Conservation (phyloP, 768 basidiomycete genomes). For the Macrolepiota dolichaula region DNA sequence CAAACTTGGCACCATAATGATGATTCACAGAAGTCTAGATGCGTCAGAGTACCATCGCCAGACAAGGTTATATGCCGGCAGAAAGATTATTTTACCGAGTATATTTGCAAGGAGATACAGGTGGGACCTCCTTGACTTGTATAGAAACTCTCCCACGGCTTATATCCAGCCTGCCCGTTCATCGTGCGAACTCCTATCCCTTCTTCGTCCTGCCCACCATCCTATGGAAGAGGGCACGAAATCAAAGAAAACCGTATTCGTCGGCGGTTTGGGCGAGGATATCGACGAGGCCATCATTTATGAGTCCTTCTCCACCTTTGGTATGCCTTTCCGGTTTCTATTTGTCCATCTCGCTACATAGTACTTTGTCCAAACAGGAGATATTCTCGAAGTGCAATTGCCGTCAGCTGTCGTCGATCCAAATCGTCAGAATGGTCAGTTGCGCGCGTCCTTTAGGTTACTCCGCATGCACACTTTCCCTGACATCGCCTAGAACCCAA, state of each 20-base stretch:
- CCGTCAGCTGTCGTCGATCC: slow-evolving; percentile 77
- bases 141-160: slow-evolving; percentile 9
- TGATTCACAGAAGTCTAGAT: slow-evolving; percentile 4
- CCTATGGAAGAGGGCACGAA: slow-evolving; percentile 80
- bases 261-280: slow-evolving; percentile 81
- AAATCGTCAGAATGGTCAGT: slow-evolving; percentile 41
- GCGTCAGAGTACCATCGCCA: background rate
- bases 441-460: background rate
- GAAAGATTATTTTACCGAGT: slow-evolving; percentile 8
- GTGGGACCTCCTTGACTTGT: slow-evolving; percentile 5
- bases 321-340: slow-evolving; percentile 37
- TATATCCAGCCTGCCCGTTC: slow-evolving; percentile 21
- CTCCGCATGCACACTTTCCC: background rate
- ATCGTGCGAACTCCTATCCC: slow-evolving; percentile 37
- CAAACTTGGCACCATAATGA: slow-evolving; percentile 5
- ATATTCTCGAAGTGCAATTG: slow-evolving; percentile 88
- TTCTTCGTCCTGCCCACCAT: slow-evolving; percentile 22
- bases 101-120: slow-evolving; percentile 9
- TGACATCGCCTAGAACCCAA: slow-evolving; percentile 52
- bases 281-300: slow-evolving; percentile 77
- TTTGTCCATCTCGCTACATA: background rate
- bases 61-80: slow-evolving; percentile 2
- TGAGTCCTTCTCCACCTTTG: slow-evolving; percentile 84
- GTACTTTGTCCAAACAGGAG: slow-evolving; percentile 49
- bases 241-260: slow-evolving; percentile 82